phyloP scores from a whole-genome alignment of 2,329 filamentous ascomycete genomes.

The Gaeumannomyces tritici region DNA sequence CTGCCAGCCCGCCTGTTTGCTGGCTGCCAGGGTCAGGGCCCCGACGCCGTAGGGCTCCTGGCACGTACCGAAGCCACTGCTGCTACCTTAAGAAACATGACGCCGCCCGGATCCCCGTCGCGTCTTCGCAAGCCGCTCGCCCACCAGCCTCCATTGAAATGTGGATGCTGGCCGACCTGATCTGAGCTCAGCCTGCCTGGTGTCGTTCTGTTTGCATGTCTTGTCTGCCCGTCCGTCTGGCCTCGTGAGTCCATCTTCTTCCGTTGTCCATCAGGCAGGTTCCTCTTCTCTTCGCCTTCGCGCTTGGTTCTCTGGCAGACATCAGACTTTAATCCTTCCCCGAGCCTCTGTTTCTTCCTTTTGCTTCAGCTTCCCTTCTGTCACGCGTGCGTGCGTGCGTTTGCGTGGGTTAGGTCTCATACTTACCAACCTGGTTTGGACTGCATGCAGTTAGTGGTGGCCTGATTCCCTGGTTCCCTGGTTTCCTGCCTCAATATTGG shows the following conservation, averaged over 20 bases:
- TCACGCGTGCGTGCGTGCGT: not conserved
- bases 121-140: not conserved
- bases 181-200: not conserved
- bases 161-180: not conserved
- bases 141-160: not conserved
- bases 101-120: not conserved
- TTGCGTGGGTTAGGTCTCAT: not conserved
- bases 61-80: not conserved
- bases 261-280: not conserved
- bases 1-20: too few relatives aligned
- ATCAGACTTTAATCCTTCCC: not conserved
- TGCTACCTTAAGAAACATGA: not conserved
- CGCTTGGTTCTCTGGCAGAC: not conserved
- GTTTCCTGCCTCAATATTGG: not conserved
- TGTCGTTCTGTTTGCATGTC: not conserved
- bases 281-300: not conserved
- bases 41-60: not conserved
- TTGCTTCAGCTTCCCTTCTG: not conserved
- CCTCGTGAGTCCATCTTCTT: not conserved
- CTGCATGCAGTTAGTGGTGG: not conserved
- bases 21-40: not conserved
- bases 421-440: not conserved
- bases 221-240: not conserved
- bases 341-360: not conserved
- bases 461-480: not conserved